Evolutionary conservation across 2,329 filamentous ascomycete genomes (phyloP).

Genomic region (Akanthomyces dipterigenus): DNA sequence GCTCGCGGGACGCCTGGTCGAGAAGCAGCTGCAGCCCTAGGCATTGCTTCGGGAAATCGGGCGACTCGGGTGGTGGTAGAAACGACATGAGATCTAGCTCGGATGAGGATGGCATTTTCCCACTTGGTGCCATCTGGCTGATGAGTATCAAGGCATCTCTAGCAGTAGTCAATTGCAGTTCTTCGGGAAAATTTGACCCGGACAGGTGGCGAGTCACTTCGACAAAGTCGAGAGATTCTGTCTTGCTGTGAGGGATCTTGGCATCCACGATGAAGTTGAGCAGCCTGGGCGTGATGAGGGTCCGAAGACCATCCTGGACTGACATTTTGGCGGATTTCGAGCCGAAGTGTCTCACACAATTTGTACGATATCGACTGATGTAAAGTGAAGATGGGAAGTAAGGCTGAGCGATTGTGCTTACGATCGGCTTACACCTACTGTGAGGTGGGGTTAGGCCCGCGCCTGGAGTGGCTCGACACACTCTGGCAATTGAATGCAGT

Average conservation of each 20-base stretch:
- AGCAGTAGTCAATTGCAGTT: not conserved
- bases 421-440: not conserved
- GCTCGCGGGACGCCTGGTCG: not conserved
- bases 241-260: not conserved
- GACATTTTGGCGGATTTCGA: not conserved
- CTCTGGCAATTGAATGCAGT: too few relatives aligned
- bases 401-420: not conserved
- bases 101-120: not conserved
- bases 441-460: not conserved
- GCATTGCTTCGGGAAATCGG: conserved; percentile 3
- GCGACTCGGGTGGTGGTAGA: not conserved
- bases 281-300: not conserved
- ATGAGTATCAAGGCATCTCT: not conserved
- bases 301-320: not conserved
- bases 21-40: not conserved
- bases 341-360: not conserved
- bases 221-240: not conserved
- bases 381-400: not conserved
- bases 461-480: too few relatives aligned
- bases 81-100: conserved; percentile 3
- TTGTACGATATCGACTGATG: not conserved
- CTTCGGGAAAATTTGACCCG: not conserved
- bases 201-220: not conserved
- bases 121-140: not conserved
- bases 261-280: not conserved